These are phyloP conservation scores for Verticillium nubilum DNA, from an alignment of 2,329 filamentous ascomycete species.

Conservation along the genomic window DNA sequence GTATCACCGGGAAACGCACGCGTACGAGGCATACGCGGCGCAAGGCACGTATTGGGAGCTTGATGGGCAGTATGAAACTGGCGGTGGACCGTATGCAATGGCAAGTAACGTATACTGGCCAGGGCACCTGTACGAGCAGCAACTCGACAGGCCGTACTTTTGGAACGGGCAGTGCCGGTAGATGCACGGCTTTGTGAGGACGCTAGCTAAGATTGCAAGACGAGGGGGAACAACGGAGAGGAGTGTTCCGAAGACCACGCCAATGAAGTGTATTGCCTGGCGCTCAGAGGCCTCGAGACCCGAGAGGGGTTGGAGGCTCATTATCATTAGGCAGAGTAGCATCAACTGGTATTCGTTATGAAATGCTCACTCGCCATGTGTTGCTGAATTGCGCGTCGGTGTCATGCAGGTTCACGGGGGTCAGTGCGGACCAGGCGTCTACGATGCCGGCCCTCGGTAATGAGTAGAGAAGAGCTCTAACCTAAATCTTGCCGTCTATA, in stretches of 20 bases:
- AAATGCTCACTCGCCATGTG: neutral
- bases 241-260: neutral
- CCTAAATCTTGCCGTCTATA: neutral
- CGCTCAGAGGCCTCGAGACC: neutral
- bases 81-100: neutral
- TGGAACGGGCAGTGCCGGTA: neutral
- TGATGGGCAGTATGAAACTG: neutral
- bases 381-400: neutral
- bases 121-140: neutral
- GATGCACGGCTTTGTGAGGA: neutral
- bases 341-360: neutral
- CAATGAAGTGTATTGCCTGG: neutral
- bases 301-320: neutral
- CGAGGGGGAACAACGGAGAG: neutral
- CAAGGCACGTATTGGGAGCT: neutral
- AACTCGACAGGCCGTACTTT: neutral
- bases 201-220: neutral
- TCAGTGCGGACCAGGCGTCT: neutral
- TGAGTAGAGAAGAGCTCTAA: conserved; percentile 8
- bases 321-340: neutral
- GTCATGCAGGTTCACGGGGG: too few relatives aligned
- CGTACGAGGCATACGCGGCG: neutral
- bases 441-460: conserved; percentile 9
- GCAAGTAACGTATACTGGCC: neutral
- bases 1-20: neutral